Evolutionary conservation across 2,329 filamentous ascomycete species (phyloP), one percentile per base, ranked within the genome.

Genomic region (Niveomyces coronatus): DNA sequence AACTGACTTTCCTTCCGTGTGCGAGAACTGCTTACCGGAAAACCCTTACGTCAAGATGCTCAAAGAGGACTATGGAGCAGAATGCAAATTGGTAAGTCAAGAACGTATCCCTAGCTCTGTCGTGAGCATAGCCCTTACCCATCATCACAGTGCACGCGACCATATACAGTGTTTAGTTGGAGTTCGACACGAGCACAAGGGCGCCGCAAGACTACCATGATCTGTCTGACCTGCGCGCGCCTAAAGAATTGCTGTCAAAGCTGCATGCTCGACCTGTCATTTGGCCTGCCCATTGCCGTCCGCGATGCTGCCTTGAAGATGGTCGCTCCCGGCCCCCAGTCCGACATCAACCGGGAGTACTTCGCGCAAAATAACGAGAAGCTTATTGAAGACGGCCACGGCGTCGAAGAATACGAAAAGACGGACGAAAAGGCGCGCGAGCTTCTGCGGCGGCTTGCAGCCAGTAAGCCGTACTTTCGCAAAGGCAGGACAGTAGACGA

Each of bases 41-140:
- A 96, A 96, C 53, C 89, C 89, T 2, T 98, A 94, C 54, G 91
- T 98, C 30, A 91, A 96, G 63, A 96, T 98, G 88, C 71, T 98
- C 44, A 98, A 98, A 63, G 87, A 96, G 56, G 89, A 98, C 60
- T 80, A 93, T 53, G 91, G 87, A 51, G 85, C 82, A 41, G 82
- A 88, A 63, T 86, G 83, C 71, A 84, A 84, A 67, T 67, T 84
- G 48, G 62, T 65, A 53, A 38, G 57, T n/a, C 42, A 23, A 10
- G 11, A 14, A 23, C 4, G 18, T n/a, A 16, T 24, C 22, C 5
- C 10, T 4, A 15, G 10, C 13, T 15, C 9, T 18, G 9, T 9
- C n/a, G n/a, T n/a, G n/a, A n/a, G n/a, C n/a, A n/a, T n/a, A n/a
- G n/a, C n/a, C n/a, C n/a, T n/a, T n/a, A n/a, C n/a, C n/a, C n/a